Percentiles rank a stretch among this genome's conserved stretches.
Evolutionary conservation across 202 grass and related monocot species (phyloP).

Genomic region (Bolboschoenoplectus hybrid): DNA sequence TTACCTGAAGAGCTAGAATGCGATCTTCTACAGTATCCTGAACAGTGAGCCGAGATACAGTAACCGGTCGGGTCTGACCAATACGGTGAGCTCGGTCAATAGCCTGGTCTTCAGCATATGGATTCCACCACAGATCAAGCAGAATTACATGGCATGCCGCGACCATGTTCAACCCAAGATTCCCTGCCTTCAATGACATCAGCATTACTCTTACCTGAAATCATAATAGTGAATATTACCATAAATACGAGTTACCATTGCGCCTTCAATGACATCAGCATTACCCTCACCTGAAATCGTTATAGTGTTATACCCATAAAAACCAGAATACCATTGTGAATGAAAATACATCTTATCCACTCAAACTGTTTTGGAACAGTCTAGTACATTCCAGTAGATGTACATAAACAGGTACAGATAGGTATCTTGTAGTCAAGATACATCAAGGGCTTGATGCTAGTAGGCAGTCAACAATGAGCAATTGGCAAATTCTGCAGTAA

Average conservation of each 20-base stretch:
- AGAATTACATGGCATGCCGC: constrained; percentile 98
- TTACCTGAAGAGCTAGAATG: constrained; percentile 95
- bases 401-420: constrained; percentile 11
- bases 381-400: constrained; percentile 5
- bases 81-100: constrained; percentile 96
- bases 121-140: constrained; percentile 99
- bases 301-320: not conserved
- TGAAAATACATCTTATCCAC: constrained; percentile 7
- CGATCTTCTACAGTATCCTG: constrained; percentile 91
- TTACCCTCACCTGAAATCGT: constrained; percentile 60
- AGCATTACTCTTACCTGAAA: constrained; percentile 94
- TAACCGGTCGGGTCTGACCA: constrained; percentile 79
- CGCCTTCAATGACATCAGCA: constrained; percentile 30
- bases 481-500: not conserved
- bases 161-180: constrained; percentile 97
- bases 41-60: constrained; percentile 75
- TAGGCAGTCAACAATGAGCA: not conserved
- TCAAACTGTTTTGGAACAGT: not conserved
- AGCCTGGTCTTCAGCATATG: constrained; percentile 95
- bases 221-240: not conserved
- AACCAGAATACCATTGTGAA: not conserved
- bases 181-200: constrained; percentile 98
- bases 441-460: constrained; percentile 7
- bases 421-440: constrained; percentile 16
- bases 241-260: not conserved